Percentiles rank a stretch among this genome's conserved stretches.
phyloP scores from a whole-genome alignment of 192 early-diverging fungal genomes.

The Podila horticola region DNA sequence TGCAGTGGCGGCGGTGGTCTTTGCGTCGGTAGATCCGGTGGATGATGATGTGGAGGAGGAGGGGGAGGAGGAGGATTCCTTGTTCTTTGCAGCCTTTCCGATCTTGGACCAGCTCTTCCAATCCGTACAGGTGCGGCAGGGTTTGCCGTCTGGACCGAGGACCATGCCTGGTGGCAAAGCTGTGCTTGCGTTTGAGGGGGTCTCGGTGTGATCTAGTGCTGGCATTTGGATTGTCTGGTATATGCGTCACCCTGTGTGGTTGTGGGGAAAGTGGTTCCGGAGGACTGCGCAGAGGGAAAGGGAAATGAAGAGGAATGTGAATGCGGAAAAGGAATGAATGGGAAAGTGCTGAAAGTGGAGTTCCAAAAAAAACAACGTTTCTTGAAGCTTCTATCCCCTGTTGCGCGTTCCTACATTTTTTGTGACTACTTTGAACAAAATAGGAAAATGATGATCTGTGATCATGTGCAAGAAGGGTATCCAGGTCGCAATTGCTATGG shows the following conservation, averaged over 20 bases:
- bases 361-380: too few species aligned
- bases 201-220: constrained; percentile 12
- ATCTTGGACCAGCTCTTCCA: constrained; percentile 76
- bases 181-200: not conserved
- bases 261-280: not conserved
- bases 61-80: constrained; percentile 26
- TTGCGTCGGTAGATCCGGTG: not conserved
- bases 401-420: too few species aligned
- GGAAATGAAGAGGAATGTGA: too few species aligned
- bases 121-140: constrained; percentile 83
- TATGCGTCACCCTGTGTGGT: not conserved
- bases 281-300: not conserved
- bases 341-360: too few species aligned
- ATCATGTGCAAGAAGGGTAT: too few species aligned
- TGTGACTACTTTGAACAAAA: too few species aligned
- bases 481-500: too few species aligned
- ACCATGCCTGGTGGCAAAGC: constrained; percentile 50
- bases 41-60: constrained; percentile 24
- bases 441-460: too few species aligned
- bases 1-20: constrained; percentile 11
- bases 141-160: constrained; percentile 67
- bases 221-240: constrained; percentile 9
- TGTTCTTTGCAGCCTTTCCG: constrained; percentile 48
- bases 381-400: too few species aligned
- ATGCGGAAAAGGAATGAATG: too few species aligned